phyloP scores from a whole-genome alignment of 768 basidiomycete species.

The Cyclocybe aegerita region DNA sequence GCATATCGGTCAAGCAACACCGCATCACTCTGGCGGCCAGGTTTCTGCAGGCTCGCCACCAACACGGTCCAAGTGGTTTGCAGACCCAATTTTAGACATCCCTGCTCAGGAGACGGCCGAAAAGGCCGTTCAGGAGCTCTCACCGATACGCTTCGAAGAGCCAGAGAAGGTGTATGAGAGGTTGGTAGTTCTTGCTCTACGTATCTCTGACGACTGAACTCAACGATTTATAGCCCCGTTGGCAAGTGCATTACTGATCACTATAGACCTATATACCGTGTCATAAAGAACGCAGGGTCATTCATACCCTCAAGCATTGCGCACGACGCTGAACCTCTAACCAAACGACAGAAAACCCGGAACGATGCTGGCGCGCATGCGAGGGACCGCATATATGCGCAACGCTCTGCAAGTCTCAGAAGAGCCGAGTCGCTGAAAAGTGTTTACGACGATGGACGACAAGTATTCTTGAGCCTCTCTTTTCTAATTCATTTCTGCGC shows the following conservation, averaged over 20 bases:
- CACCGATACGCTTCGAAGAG: conserved; percentile 7
- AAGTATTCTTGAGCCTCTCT: not conserved
- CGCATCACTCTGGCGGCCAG: no score
- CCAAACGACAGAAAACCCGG: conserved; percentile 12
- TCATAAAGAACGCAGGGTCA: conserved; percentile 18
- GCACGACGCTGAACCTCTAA: not conserved
- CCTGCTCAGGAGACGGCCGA: not conserved
- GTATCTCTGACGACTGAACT: not conserved
- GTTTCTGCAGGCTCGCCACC: no score
- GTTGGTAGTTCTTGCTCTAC: not conserved
- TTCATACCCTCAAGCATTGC: conserved; percentile 1
- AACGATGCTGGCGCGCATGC: not conserved
- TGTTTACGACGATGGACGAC: not conserved
- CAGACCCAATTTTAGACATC: not conserved
- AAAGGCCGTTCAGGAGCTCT: not conserved
- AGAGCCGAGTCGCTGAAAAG: conserved; percentile 16
- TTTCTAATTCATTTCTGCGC: not conserved
- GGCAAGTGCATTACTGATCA: no score
- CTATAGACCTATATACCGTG: conserved; percentile 5
- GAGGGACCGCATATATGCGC: conserved; percentile 16
- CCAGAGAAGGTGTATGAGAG: not conserved
- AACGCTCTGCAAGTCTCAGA: conserved; percentile 16
- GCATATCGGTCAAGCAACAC: no score
- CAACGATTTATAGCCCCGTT: no score
- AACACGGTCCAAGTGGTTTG: not conserved